Conservation (phyloP, 2,329 filamentous ascomycete genomes). For the Aspergillus texensis region DNA sequence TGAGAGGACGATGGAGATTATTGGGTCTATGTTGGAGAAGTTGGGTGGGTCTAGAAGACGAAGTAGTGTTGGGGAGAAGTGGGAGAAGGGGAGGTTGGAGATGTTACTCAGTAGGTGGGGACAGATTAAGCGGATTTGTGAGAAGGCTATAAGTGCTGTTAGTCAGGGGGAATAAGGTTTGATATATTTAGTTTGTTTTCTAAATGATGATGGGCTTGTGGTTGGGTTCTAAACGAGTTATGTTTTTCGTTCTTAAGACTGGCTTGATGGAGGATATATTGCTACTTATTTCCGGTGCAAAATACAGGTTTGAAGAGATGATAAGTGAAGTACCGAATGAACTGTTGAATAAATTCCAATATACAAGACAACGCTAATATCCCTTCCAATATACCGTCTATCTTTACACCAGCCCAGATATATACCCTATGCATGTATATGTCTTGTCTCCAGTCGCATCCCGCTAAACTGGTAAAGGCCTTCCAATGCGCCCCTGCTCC, state of each 20-base stretch:
- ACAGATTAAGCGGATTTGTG: constrained; percentile 34
- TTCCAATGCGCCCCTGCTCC: neutral
- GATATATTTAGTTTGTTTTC: neutral
- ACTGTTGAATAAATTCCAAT: neutral
- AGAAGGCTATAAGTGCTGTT: constrained; percentile 18
- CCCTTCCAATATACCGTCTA: constrained; percentile 7
- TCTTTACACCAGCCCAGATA: constrained; percentile 7
- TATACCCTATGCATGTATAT: neutral
- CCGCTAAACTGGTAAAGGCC: neutral
- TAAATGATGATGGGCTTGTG: neutral
- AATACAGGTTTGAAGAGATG: neutral
- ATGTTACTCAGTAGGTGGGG: constrained; percentile 33
- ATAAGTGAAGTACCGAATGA: neutral
- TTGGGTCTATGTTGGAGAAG: constrained; percentile 10
- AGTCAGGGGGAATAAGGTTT: neutral
- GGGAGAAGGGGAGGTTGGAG: constrained; percentile 19
- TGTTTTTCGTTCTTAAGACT: neutral
- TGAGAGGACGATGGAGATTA: constrained; percentile 15
- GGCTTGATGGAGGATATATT: neutral
- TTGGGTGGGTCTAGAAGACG: neutral
- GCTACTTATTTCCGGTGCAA: neutral
- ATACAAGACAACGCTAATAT: neutral
- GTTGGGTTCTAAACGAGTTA: neutral
- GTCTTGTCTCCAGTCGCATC: neutral
- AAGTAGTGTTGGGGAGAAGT: neutral